Percentiles rank a stretch among this genome's conserved stretches.
Conservation (phyloP, 2,329 filamentous ascomycete species). For the Amylocarpus encephaloides region DNA sequence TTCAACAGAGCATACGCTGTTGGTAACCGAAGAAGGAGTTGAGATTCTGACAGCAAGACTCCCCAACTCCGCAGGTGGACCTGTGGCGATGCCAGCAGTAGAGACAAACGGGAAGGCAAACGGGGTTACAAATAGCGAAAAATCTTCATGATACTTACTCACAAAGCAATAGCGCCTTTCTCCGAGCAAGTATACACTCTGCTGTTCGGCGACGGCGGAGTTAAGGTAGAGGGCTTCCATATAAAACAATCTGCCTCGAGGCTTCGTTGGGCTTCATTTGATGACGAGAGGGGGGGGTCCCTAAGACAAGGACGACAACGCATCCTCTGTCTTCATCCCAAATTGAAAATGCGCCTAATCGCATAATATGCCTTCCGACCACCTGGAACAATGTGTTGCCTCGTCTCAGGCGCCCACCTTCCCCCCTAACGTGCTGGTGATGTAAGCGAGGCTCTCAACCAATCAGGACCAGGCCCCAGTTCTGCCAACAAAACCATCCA, state of each 20-base stretch:
- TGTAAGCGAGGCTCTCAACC: background rate
- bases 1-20: slow-evolving; percentile 66
- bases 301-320: background rate
- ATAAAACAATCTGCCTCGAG: background rate
- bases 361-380: too few relatives aligned
- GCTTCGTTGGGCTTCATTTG: too few relatives aligned
- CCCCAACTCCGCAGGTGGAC: slow-evolving; percentile 64
- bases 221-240: background rate
- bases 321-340: too few relatives aligned
- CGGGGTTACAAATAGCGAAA: slow-evolving; percentile 5
- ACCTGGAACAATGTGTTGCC: background rate
- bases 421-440: background rate
- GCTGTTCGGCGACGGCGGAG: background rate
- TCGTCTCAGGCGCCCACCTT: background rate
- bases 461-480: background rate
- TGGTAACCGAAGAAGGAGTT: slow-evolving; percentile 77
- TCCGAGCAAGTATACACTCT: background rate
- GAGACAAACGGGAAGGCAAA: slow-evolving; percentile 11
- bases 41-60: slow-evolving; percentile 68
- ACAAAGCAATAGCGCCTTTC: slow-evolving; percentile 1
- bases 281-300: too few relatives aligned
- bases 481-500: slow-evolving; percentile 9
- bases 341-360: too few relatives aligned
- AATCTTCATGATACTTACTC: slow-evolving; percentile 14
- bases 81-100: slow-evolving; percentile 50